Evolutionary conservation across 129 eudicot genomes (phyloP).

Genomic region (Pseudognaphalium luteoalbum): DNA sequence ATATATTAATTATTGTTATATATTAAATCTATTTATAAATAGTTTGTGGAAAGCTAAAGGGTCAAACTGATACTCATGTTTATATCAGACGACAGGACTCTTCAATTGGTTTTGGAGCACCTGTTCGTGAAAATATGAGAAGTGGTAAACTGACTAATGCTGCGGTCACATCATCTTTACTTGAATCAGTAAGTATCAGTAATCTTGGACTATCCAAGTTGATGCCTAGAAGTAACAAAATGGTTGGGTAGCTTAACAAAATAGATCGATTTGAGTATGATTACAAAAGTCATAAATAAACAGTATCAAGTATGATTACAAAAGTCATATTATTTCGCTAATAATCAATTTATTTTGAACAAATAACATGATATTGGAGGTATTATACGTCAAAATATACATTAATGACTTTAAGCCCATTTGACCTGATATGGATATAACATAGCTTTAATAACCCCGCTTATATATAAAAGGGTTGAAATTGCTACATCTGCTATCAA

Average conservation of each 20-base stretch:
- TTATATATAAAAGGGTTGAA: no score
- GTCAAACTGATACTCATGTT: conserved; percentile 7
- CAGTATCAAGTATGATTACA: no score
- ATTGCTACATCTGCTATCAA: neutral
- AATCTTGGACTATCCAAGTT: neutral
- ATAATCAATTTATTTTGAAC: neutral
- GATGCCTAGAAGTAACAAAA: neutral
- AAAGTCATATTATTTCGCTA: neutral
- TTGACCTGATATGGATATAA: neutral
- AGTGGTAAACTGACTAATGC: conserved; percentile 60
- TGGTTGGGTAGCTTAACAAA: neutral
- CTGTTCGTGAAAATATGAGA: conserved; percentile 96
- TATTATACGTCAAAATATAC: neutral
- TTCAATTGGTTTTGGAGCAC: conserved; percentile 97
- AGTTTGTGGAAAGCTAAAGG: neutral
- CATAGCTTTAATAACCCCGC: neutral
- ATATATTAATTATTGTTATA: no score
- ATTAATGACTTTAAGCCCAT: neutral
- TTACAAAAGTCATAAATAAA: neutral
- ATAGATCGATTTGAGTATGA: neutral
- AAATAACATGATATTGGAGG: neutral
- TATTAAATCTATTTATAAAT: no score
- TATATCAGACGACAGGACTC: conserved; percentile 88
- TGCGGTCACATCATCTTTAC: conserved; percentile 71
- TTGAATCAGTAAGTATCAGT: conserved; percentile 69